Conservation (phyloP, 2,329 filamentous ascomycete genomes). For the Talaromyces amestolkiae region DNA sequence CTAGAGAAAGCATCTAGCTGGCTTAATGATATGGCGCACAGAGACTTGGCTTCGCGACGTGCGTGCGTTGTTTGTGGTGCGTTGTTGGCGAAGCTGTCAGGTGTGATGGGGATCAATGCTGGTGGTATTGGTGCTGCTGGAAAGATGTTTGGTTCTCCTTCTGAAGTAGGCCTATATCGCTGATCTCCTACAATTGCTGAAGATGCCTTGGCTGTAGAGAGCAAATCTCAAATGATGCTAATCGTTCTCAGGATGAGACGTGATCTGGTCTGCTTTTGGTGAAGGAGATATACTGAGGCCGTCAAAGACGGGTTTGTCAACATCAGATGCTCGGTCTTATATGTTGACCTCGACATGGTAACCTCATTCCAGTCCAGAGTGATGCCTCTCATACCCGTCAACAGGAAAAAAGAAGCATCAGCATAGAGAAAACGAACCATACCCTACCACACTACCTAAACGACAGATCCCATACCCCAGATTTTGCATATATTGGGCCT, state of each 20-base stretch:
- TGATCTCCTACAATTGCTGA: background rate
- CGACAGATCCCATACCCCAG: background rate
- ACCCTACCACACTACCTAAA: background rate
- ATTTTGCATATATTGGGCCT: background rate
- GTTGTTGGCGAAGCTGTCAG: slow-evolving; percentile 11
- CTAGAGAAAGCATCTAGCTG: slow-evolving; percentile 17
- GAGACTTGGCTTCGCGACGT: slow-evolving; percentile 33
- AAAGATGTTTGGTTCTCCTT: background rate
- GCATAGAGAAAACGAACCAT: background rate
- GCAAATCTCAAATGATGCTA: slow-evolving; percentile 1
- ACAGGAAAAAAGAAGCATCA: background rate
- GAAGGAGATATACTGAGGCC: too few species aligned
- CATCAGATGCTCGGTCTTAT: background rate
- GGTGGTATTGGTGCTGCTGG: background rate
- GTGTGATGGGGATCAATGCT: background rate
- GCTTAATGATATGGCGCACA: slow-evolving; percentile 31
- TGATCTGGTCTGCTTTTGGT: background rate
- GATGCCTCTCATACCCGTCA: background rate
- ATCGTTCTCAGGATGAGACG: slow-evolving; percentile 5
- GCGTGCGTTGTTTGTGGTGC: slow-evolving; percentile 34
- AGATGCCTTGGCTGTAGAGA: background rate
- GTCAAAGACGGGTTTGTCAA: too few species aligned
- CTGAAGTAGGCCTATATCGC: slow-evolving; percentile 16
- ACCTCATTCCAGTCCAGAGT: background rate
- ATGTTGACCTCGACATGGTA: background rate